Conservation (phyloP, 306 rosid species). For the Canavalia gladiata region DNA sequence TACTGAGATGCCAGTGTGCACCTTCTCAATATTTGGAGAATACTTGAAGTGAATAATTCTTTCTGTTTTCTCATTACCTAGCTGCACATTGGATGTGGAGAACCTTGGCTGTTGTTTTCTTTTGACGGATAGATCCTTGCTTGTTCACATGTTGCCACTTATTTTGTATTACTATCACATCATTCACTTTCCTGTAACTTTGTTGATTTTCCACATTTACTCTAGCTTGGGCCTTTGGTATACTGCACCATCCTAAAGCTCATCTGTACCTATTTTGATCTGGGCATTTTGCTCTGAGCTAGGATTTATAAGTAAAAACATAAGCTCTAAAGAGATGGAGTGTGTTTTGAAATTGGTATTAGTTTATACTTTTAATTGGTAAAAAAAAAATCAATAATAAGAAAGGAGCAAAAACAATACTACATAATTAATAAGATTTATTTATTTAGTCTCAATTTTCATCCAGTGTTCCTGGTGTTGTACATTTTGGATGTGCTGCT, state of each 20-base stretch:
- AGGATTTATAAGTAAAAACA: conserved; percentile 1
- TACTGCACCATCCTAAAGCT: conserved; percentile 8
- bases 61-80: conserved; percentile 25
- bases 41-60: conserved; percentile 9
- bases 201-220: conserved; percentile 8
- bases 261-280: not conserved
- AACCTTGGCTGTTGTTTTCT: conserved; percentile 31
- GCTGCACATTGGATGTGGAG: conserved; percentile 13
- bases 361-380: not conserved
- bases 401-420: not conserved
- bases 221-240: conserved; percentile 24
- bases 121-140: conserved; percentile 18
- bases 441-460: conserved; percentile 17
- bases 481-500: conserved; percentile 30
- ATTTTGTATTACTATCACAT: not conserved
- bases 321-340: conserved; percentile 12
- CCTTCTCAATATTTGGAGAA: conserved; percentile 34
- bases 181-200: not conserved
- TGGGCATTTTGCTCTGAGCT: not conserved
- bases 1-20: not conserved
- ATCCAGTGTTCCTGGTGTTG: not conserved
- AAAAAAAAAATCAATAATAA: not conserved
- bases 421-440: not conserved
- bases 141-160: conserved; percentile 41
- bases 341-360: conserved; percentile 16